These are phyloP conservation scores for Fusarium ramigenum DNA, from an alignment of 2,329 filamentous ascomycete genomes.

Conservation along the genomic window DNA sequence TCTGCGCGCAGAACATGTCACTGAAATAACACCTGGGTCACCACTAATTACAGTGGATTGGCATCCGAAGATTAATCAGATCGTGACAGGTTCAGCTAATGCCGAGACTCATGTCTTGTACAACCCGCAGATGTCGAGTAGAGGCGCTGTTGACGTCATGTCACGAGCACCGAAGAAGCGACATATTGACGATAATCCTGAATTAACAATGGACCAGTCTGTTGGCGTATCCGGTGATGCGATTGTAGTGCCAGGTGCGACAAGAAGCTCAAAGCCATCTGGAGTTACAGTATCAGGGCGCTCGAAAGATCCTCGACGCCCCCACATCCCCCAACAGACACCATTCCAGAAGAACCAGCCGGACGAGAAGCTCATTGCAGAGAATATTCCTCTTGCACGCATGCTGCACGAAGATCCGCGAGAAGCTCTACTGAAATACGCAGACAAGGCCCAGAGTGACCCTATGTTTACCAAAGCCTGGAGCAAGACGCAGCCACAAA, in stretches of 20 bases:
- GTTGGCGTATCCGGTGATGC: slow-evolving; percentile 85
- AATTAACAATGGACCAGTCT: slow-evolving; percentile 83
- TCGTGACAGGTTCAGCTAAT: slow-evolving; percentile 92
- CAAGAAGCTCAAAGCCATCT: slow-evolving; percentile 62
- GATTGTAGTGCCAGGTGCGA: slow-evolving; percentile 75
- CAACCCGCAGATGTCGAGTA: slow-evolving; percentile 82
- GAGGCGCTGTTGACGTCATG: slow-evolving; percentile 89
- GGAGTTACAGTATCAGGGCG: slow-evolving; percentile 82
- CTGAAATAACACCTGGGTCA: slow-evolving; percentile 85
- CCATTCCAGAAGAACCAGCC: slow-evolving; percentile 92
- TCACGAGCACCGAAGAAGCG: slow-evolving; percentile 92
- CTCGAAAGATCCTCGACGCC: slow-evolving; percentile 80
- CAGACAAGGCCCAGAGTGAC: slow-evolving; percentile 90
- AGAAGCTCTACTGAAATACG: slow-evolving; percentile 94
- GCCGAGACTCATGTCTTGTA: slow-evolving; percentile 90
- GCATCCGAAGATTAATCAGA: slow-evolving; percentile 96
- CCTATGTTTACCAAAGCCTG: slow-evolving; percentile 95
- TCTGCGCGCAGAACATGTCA: slow-evolving; percentile 82
- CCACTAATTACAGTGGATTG: slow-evolving; percentile 87
- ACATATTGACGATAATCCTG: slow-evolving; percentile 93
- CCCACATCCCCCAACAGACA: slow-evolving; percentile 84
- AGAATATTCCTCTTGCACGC: slow-evolving; percentile 86
- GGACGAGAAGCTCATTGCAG: slow-evolving; percentile 87
- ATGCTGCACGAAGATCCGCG: slow-evolving; percentile 97
- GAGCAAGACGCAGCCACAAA: slow-evolving; percentile 89